Percentiles rank a stretch among this genome's conserved stretches.
These are phyloP conservation scores for Erythrobasidium yunnanense DNA, from an alignment of 768 basidiomycete genomes.

Conservation along the genomic window DNA sequence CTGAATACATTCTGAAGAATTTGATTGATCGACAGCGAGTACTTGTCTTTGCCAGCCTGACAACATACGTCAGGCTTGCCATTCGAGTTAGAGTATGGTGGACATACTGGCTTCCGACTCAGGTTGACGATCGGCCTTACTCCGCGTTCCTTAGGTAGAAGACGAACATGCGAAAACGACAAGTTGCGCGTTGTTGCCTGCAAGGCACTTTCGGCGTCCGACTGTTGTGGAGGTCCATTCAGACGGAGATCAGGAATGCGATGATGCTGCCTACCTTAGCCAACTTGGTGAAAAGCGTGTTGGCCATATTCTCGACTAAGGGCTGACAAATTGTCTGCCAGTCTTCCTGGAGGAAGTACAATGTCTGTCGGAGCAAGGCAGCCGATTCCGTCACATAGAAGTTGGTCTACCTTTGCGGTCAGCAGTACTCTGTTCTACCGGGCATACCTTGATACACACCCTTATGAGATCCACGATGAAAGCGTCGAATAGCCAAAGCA, in stretches of 20 bases:
- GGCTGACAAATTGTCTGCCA: conserved; percentile 78
- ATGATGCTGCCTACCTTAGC: too few relatives aligned
- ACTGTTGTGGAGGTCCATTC: conserved; percentile 24
- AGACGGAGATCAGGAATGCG: too few relatives aligned
- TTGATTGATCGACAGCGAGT: conserved; percentile 66
- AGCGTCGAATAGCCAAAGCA: conserved; percentile 89
- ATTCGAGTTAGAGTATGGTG: background rate
- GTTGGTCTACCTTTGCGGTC: conserved; percentile 53
- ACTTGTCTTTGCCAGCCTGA: too few relatives aligned
- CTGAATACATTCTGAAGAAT: conserved; percentile 72
- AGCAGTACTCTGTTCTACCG: background rate
- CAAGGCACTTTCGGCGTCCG: background rate
- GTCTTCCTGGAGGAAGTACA: conserved; percentile 91
- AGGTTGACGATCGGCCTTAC: conserved; percentile 91
- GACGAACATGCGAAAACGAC: conserved; percentile 72
- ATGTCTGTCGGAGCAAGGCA: conserved; percentile 64
- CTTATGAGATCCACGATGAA: conserved; percentile 68
- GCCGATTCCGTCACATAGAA: conserved; percentile 92
- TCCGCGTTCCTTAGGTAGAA: conserved; percentile 88
- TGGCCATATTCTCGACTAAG: conserved; percentile 61
- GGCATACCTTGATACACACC: conserved; percentile 45
- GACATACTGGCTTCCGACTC: conserved; percentile 41
- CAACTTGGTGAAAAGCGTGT: conserved; percentile 60
- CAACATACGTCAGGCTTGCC: too few relatives aligned
- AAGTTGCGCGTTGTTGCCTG: conserved; percentile 53